Evolutionary conservation across 768 basidiomycete genomes (phyloP), one percentile per base, ranked within the genome.

Genomic region (Tylopilus plumbeoviolaceoides): DNA sequence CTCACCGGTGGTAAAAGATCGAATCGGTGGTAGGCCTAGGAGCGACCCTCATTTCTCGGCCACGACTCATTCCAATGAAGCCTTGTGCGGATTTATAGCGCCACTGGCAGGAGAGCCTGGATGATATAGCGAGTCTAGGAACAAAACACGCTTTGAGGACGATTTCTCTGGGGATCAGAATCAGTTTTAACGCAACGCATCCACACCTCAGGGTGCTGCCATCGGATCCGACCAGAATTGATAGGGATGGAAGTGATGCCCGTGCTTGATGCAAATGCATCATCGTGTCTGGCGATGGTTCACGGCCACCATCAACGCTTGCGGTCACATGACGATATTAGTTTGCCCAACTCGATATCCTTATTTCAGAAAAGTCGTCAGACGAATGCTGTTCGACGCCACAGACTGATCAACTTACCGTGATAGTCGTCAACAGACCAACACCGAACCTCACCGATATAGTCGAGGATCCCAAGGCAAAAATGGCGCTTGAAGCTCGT

Each of bases 91-190:
- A 28, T 28, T 31, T 17, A 25, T 17, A 33, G 40, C 33, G 43
- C 15, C 43, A 33, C 17, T 50, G 6, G 31, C 23, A 45, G 20
- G 21, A 4, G 15, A 36, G 23, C 63, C 63, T 55, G 47, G 43
- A 57, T 61, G 63, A 44, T 12, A 58, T 25, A 42, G 63, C 25
- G 58, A 53, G 61, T 50, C 42, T 27, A 48, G 50, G 21, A 20
- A 6, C 33, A 38, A 30, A 31, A 27, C 47, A 54, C 36, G 28
- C 42, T 15, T n/a, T 47, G 14, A 6, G 17, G 17, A 45, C 41
- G 25, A 42, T 48, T 56, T 43, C 21, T 39, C 42, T n/a, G 15
- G 17, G 35, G 44, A 18, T 39, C 30, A 44, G 21, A 39, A 30
- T 35, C 38, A 33, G 47, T 38, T 11, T 30, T 21, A 44, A 28